Evolutionary conservation across 345 rosid species (phyloP), one percentile per base, ranked within the genome.

Genomic region (Balakata baccata): DNA sequence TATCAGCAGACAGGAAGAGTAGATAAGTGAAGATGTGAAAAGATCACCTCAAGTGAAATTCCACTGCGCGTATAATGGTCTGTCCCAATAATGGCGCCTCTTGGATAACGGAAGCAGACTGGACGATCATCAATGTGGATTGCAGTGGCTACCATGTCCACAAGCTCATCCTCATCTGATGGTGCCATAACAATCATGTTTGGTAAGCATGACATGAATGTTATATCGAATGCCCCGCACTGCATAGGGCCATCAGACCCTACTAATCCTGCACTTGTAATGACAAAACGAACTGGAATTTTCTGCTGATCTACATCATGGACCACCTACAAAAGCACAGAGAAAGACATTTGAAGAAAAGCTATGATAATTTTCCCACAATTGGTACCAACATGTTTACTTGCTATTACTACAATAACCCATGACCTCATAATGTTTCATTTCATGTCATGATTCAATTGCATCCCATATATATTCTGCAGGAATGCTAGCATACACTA

Each of bases 121-220:
- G 97, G 98, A 5, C 81, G 88, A 84, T 92, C 97, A 81, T 90
- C 76, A 61, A 88, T 73, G 41, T 69, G 52, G 78, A 82, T 90
- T 50, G 97, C 97, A 73, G 96, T 94, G 47, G 96, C 90, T 77
- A 94, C 94, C 98, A 94, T 94, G 82, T 87, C 80, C 41, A 87
- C 87, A 66, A 94, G 88, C 87, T 90, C 95, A 72, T 89, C 89
- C 83, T 92, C 98, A 43, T 92, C 81, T 1, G 97, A 86, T 68
- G 98, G 97, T 45, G 98, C 98, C 98, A 94, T 92, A 70, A 92
- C 90, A 76, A 94, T 84, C 98, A 94, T 94, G 84, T 88, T 94
- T 70, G 98, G 98, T 84, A 94, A 86, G 56, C 90, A 94, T 75
- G 98, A 89, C 97, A 94, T 92, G 78, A 88, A 94, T 53, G 97